These are phyloP conservation scores for Oldenlandia corymbosa DNA, from an alignment of 257 asterid species.

Conservation along the genomic window DNA sequence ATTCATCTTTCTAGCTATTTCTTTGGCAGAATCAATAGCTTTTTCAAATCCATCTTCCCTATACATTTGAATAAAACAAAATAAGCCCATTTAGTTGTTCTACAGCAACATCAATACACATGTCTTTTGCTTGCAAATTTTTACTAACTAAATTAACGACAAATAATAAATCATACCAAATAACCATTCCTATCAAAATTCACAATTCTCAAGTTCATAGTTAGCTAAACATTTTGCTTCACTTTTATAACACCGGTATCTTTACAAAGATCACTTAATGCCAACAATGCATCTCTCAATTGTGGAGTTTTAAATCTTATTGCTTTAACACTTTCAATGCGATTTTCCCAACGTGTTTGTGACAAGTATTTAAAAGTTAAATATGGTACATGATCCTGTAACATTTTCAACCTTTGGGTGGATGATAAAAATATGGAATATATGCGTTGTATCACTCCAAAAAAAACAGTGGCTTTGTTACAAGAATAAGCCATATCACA, in stretches of 20 bases:
- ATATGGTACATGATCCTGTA: background rate
- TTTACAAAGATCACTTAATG: background rate
- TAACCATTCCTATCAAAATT: background rate
- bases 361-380: background rate
- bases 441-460: background rate
- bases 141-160: too few species aligned
- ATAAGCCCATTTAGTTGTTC: background rate
- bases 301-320: background rate
- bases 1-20: background rate
- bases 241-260: background rate
- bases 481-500: background rate
- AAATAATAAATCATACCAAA: background rate
- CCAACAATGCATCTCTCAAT: background rate
- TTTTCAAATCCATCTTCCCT: background rate
- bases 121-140: background rate
- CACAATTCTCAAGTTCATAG: background rate
- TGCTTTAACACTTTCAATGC: background rate
- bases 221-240: background rate
- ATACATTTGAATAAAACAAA: background rate
- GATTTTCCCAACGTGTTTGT: background rate
- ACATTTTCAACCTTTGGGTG: background rate
- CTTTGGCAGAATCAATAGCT: background rate
- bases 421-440: background rate
- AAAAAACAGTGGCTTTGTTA: background rate
- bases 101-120: background rate